Base-by-base conservation (phyloP, 2,329 filamentous ascomycete genomes). In the Knufia petricola region DNA sequence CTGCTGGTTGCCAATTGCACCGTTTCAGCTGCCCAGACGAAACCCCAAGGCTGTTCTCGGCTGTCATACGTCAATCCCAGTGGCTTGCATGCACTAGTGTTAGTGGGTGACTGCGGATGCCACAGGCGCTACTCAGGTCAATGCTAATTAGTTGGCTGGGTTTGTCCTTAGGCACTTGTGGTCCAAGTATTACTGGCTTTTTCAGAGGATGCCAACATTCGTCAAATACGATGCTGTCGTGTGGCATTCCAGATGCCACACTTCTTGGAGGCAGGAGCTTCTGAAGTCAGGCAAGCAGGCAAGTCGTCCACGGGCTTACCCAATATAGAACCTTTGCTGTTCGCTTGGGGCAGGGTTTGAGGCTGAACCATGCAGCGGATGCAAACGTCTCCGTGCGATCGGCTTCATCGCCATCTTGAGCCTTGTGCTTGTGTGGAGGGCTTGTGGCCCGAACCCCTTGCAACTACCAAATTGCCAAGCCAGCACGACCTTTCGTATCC, bases 31-130 rank as follows among this genome's bases (percentile, higher is more conserved):
- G 21, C n/a, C 37, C 26, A 28, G 26, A 6, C 26, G 12, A 12
- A 28, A 28, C 26, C 12, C 26, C 26, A 28, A 28, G 26, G 26
- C 26, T 28, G 26, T 28, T 12, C 26, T 28, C 26, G 26, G 26
- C 26, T 36, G 39, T 42, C 39, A 42, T 42, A 42, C 39, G 39
- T 42, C 39, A 42, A 42, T 7, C 20, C 24, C 23, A 26, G n/a
- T n/a, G 21, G 13, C 19, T n/a, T 26, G 39, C 39, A 26, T 36
- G 32, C 32, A n/a, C 32, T 36, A 36, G 15, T 36, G 6, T n/a
- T n/a, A n/a, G 6, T n/a, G 6, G 10, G 9, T 36, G 13, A n/a
- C 4, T 4, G 32, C 15, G 32, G 32, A n/a, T 17, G 32, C 32
- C 32, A 36, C 32, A n/a, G 32, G 32, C 10, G 32, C 15, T 36